Evolutionary conservation across 495 filamentous ascomycete species (phyloP).

Genomic region (Neurospora sp.): DNA sequence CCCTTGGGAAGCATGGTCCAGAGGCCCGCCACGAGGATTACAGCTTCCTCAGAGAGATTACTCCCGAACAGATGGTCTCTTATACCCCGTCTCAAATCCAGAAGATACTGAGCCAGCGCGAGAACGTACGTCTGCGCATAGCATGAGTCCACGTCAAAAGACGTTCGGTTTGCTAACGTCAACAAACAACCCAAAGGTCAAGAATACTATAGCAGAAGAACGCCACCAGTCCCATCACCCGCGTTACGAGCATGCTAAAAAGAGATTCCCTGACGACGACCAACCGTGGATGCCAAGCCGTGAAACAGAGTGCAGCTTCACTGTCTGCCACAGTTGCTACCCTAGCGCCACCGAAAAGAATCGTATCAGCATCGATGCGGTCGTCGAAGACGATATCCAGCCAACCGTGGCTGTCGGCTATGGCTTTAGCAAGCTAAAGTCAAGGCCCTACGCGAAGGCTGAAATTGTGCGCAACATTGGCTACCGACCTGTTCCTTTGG

Average conservation of each 20-base stretch:
- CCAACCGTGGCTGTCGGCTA: slow-evolving; percentile 32
- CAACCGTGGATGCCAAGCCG: slow-evolving; percentile 30
- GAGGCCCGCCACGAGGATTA: slow-evolving; percentile 25
- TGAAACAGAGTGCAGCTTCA: slow-evolving; percentile 37
- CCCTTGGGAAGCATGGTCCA: slow-evolving; percentile 19
- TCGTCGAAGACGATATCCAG: slow-evolving; percentile 34
- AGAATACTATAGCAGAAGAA: slow-evolving; percentile 12
- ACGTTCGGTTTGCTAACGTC: background rate
- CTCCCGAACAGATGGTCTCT: slow-evolving; percentile 34
- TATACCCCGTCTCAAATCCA: slow-evolving; percentile 32
- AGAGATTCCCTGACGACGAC: slow-evolving; percentile 4
- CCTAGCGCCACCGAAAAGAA: slow-evolving; percentile 31
- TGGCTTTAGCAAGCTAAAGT: slow-evolving; percentile 23
- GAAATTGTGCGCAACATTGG: slow-evolving; percentile 26
- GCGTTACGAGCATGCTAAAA: background rate
- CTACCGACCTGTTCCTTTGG: slow-evolving; percentile 23
- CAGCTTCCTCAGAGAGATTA: slow-evolving; percentile 40
- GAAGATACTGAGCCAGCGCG: slow-evolving; percentile 31
- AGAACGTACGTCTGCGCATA: slow-evolving; percentile 17
- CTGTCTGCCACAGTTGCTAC: slow-evolving; percentile 42
- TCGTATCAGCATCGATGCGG: slow-evolving; percentile 38
- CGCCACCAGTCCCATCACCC: background rate
- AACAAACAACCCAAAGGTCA: slow-evolving; percentile 11
- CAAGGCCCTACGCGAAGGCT: slow-evolving; percentile 22
- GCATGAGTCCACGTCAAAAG: background rate